Evolutionary conservation across 495 filamentous ascomycete species (phyloP).

Genomic region (Xylaria curta): DNA sequence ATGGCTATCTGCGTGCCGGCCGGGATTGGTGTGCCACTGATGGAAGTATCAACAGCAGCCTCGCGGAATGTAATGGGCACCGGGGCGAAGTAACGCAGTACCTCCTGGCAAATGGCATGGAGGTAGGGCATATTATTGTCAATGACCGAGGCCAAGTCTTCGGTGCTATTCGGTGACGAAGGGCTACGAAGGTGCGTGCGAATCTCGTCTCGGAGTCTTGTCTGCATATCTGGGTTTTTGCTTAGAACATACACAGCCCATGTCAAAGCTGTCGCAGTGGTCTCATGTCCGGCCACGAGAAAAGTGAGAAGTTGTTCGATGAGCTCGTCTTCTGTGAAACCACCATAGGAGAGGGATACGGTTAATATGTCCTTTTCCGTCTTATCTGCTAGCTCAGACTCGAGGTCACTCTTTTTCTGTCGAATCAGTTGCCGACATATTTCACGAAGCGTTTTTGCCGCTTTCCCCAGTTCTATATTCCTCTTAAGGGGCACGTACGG

Average conservation of each 20-base stretch:
- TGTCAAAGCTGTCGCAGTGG: constrained; percentile 46
- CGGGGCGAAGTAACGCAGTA: constrained; percentile 44
- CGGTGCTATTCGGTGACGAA: not conserved
- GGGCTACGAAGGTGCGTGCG: constrained; percentile 61
- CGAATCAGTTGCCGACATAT: constrained; percentile 65
- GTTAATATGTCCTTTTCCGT: constrained; percentile 67
- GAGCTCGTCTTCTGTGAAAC: constrained; percentile 73
- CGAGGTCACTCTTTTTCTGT: constrained; percentile 62
- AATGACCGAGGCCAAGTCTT: constrained; percentile 13
- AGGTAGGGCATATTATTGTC: constrained; percentile 39
- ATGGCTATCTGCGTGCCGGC: constrained; percentile 57
- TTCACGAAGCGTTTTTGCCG: constrained; percentile 60
- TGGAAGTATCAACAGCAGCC: constrained; percentile 63
- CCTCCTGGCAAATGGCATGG: constrained; percentile 47
- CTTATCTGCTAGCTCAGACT: constrained; percentile 52
- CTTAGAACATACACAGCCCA: constrained; percentile 50
- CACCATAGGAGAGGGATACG: constrained; percentile 70
- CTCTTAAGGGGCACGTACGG: constrained; percentile 60
- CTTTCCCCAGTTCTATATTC: constrained; percentile 60
- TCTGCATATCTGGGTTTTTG: constrained; percentile 45
- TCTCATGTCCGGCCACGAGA: constrained; percentile 78
- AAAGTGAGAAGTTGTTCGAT: constrained; percentile 86
- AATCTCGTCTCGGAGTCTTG: constrained; percentile 46
- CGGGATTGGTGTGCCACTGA: constrained; percentile 53
- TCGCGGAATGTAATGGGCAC: constrained; percentile 46